phyloP scores from a whole-genome alignment of 495 filamentous ascomycete genomes.

The Neurospora sublineolata region DNA sequence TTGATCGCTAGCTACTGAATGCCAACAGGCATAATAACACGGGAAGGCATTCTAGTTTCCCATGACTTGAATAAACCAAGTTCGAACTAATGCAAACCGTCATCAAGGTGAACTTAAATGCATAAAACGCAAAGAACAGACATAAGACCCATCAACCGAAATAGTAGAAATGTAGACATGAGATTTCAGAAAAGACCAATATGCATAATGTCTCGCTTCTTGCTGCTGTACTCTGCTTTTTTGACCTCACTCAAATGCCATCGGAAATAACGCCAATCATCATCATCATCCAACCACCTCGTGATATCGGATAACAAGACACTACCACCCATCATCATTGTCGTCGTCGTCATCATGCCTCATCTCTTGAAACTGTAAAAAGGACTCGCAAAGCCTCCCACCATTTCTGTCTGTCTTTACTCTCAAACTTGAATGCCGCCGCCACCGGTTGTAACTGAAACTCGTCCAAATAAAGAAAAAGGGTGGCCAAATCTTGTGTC shows the following conservation, averaged over 20 bases:
- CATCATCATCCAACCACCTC: not conserved
- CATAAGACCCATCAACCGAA: not conserved
- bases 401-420: not conserved
- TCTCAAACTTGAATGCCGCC: not conserved
- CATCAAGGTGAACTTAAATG: not conserved
- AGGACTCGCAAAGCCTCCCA: not conserved
- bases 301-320: not conserved
- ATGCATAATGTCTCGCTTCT: not conserved
- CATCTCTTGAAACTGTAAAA: not conserved
- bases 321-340: not conserved
- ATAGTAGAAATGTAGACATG: not conserved
- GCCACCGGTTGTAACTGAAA: not conserved
- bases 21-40: not conserved
- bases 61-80: not conserved
- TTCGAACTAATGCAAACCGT: not conserved
- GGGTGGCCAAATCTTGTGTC: not conserved
- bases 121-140: not conserved
- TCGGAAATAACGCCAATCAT: not conserved
- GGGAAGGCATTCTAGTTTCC: not conserved
- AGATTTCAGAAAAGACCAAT: not conserved
- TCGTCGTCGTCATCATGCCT: not conserved
- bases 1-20: not conserved
- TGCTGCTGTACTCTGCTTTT: not conserved
- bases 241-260: not conserved
- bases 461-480: not conserved